Evolutionary conservation across 2,329 filamentous ascomycete genomes (phyloP).

Genomic region (Nemania diffusa): DNA sequence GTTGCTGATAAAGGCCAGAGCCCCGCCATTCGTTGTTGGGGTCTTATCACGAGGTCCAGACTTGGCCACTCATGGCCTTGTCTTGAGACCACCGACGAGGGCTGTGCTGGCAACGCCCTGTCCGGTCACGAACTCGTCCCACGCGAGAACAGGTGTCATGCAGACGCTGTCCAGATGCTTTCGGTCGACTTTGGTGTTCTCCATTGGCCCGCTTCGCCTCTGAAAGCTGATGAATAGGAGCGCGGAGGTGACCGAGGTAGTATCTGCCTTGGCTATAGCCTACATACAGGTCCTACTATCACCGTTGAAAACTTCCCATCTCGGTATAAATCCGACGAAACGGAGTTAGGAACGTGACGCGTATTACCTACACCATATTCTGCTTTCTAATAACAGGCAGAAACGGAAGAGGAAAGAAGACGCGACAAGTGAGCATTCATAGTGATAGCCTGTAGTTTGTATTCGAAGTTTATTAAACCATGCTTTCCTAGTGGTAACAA

Average conservation of each 20-base stretch:
- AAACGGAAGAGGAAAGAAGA: neutral
- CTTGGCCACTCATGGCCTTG: conserved; percentile 17
- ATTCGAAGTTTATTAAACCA: neutral
- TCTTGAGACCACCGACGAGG: conserved; percentile 16
- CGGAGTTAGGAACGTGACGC: conserved; percentile 5
- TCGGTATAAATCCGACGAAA: conserved; percentile 1
- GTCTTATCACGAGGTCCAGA: conserved; percentile 32
- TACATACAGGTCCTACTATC: neutral
- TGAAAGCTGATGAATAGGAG: conserved; percentile 3
- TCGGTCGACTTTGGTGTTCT: neutral
- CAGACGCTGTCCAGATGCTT: conserved; percentile 7
- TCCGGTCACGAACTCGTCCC: conserved; percentile 23
- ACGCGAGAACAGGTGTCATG: conserved; percentile 17
- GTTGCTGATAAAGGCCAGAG: conserved; percentile 4
- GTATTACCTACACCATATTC: neutral
- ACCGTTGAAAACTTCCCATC: neutral
- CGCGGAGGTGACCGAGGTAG: neutral
- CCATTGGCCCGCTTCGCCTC: conserved; percentile 17
- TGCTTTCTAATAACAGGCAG: neutral
- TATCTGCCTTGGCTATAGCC: neutral
- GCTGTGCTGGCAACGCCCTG: conserved; percentile 33
- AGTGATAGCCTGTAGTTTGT: neutral
- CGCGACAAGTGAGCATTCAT: neutral
- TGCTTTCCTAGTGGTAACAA: conserved; percentile 1
- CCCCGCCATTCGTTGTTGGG: conserved; percentile 23